Evolutionary conservation across 192 early-diverging fungal species (phyloP), one percentile per base, ranked within the genome.

Genomic region (Coemansia sp.): DNA sequence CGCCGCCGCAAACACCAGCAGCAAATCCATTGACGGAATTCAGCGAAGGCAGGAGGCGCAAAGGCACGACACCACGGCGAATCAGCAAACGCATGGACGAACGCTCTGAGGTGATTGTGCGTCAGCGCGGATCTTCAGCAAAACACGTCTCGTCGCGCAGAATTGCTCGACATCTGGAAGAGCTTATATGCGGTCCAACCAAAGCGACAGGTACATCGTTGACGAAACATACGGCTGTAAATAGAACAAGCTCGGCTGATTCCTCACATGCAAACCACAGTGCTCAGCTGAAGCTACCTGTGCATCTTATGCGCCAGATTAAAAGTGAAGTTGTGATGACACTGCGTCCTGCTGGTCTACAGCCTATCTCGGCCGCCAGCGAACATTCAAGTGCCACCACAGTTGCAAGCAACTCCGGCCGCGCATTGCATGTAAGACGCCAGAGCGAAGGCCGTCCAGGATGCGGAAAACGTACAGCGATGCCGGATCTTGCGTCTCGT

Each of bases 281-380:
- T 2, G 56, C 59, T 13, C 78, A 80, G 57, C 71, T 70, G 37
- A 67, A 60, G 56, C 37, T 82, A 41, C 80, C 80, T 5, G 52
- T 64, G 3, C 80, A 77, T 46, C 58, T 82, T 9, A 68, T 82
- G 9, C 68, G 75, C 15, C 74, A 82, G 59, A 66, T 82, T 13
- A 82, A 74, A 59, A 82, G 58, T 66, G 80, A 82, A 41, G 80
- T 82, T 15, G 75, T 82, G 18, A 68, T 66, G 48, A 72, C 72
- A 4, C 47, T 72, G 26, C 74, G 69, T 18, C 49, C 71, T 7
- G 7, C 47, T 16, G 16, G 47, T 15, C 13, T 45, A 15, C 43
- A 9, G 43, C 43, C 43, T 45, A 15, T 7, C 13, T 15, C 43
- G 8, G 10, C 13, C 10, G 43, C 43, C 47, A 18, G 47, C n/a